Percentiles rank a stretch among this genome's conserved stretches.
These are phyloP conservation scores for Aspergillus sp. DNA, from an alignment of 2,329 filamentous ascomycete species.

Conservation along the genomic window DNA sequence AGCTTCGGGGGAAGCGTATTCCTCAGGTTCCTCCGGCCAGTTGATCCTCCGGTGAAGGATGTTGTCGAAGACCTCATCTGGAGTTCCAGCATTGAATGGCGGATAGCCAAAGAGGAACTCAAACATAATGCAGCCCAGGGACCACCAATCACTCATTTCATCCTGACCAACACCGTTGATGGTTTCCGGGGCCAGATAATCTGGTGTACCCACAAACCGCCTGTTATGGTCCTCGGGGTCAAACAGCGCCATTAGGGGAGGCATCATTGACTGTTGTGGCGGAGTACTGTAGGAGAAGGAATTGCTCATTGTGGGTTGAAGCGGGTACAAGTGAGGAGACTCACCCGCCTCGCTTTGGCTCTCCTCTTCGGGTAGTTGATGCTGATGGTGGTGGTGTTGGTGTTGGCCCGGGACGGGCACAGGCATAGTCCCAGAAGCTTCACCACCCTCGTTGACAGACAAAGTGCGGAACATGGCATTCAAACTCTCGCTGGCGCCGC, in stretches of 20 bases:
- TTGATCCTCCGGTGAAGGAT: slow-evolving; percentile 86
- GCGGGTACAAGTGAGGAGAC: slow-evolving; percentile 73
- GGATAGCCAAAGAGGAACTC: slow-evolving; percentile 93
- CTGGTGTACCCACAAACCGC: slow-evolving; percentile 92
- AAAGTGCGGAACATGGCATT: slow-evolving; percentile 80
- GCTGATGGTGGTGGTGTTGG: not conserved
- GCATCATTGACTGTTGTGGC: slow-evolving; percentile 73
- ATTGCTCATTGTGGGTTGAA: slow-evolving; percentile 63
- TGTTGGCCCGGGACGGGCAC: slow-evolving; percentile 38
- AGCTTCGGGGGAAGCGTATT: slow-evolving; percentile 79
- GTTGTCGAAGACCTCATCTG: slow-evolving; percentile 95
- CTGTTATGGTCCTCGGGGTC: slow-evolving; percentile 92
- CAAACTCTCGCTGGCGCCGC: slow-evolving; percentile 82
- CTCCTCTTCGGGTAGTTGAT: slow-evolving; percentile 68
- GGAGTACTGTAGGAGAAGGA: slow-evolving; percentile 44
- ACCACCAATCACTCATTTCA: slow-evolving; percentile 99
- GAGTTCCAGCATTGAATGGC: slow-evolving; percentile 86
- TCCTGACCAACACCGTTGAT: slow-evolving; percentile 95
- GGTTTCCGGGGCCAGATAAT: slow-evolving; percentile 95
- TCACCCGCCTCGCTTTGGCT: slow-evolving; percentile 68
- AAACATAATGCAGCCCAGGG: slow-evolving; percentile 95
- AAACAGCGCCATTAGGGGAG: slow-evolving; percentile 89
- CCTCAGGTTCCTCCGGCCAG: slow-evolving; percentile 84
- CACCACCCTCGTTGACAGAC: slow-evolving; percentile 65
- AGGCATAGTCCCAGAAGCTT: slow-evolving; percentile 44